Base-by-base conservation (phyloP, 1,139 yeast species). In the Blastobotrys indianensis region DNA sequence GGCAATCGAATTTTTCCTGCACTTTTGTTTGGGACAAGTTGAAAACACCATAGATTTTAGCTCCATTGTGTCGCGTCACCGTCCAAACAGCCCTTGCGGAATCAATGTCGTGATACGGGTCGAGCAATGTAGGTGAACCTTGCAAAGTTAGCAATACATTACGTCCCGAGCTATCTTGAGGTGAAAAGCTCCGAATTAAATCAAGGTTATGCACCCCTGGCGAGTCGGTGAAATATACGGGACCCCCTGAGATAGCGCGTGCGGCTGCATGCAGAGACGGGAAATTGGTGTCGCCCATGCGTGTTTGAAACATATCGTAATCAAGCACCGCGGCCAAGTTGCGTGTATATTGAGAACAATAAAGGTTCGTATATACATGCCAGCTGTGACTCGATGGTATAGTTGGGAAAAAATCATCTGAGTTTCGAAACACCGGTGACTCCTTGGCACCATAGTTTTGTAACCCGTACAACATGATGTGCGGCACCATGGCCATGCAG, bases 301-400 rank as follows among this genome's bases (percentile, higher is more conserved):
- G 47, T 4, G 66, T 54, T 45, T 60, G 64, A 45, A 63, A 63
- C 66, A 63, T 63, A 48, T 63, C 66, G 54, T 56, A 63, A 47
- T 63, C 66, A 2, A 63, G 62, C 7, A 56, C 42, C 2, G 56
- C 53, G 25, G 54, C 47, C 39, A 59, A 48, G n/a, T 57, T 50
- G 23, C 54, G 47, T 8, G 66, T 62, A 44, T 53, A 56, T 3
- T 53, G 37, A 12, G 59, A 46, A 30, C 58, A 59, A 52, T 50
- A 54, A 34, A 63, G 50, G 46, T 63, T 63, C 47, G 58, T 51
- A 42, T 57, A 63, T 25, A 62, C 52, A 49, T 63, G 66, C 65
- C 65, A 61, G 36, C 52, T 52, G 41, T 63, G 66, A 37, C 62
- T 56, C 2, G 51, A 44, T 9, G 51, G 47, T 23, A 52, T 50